Evolutionary conservation across 768 basidiomycete genomes (phyloP).

Genomic region (Rhizopogon vesiculosus): DNA sequence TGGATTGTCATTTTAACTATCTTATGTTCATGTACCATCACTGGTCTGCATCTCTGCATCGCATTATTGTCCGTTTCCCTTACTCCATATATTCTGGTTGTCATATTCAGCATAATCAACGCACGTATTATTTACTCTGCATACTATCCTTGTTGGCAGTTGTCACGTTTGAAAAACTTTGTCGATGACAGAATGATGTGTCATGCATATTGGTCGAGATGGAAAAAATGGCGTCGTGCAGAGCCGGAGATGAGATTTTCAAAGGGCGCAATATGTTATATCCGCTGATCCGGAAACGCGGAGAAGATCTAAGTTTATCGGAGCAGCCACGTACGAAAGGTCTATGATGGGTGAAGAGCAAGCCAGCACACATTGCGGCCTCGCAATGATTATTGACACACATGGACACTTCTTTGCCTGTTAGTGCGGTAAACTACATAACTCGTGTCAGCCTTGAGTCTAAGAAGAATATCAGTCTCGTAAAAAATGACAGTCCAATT

Average conservation of each 20-base stretch:
- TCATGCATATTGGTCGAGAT: background rate
- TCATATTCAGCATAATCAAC: constrained; percentile 3
- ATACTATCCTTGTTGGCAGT: background rate
- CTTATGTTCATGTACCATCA: background rate
- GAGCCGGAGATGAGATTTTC: too few species aligned
- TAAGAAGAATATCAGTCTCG: background rate
- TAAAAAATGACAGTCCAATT: background rate
- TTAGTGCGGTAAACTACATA: too few species aligned
- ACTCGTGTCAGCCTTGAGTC: too few species aligned
- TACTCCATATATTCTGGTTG: background rate
- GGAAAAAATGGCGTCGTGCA: too few species aligned
- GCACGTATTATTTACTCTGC: background rate
- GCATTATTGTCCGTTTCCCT: background rate
- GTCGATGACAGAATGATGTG: background rate
- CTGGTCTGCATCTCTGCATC: background rate
- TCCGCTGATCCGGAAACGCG: too few species aligned
- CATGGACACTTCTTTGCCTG: too few species aligned
- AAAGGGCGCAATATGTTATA: too few species aligned
- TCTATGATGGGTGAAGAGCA: too few species aligned
- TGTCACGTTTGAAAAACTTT: background rate
- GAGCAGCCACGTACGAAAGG: too few species aligned
- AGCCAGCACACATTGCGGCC: too few species aligned
- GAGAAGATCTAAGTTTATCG: too few species aligned
- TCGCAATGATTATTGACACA: too few species aligned
- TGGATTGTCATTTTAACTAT: background rate